Conservation (phyloP, 2,329 filamentous ascomycete genomes). For the Aspergillus tamarii region DNA sequence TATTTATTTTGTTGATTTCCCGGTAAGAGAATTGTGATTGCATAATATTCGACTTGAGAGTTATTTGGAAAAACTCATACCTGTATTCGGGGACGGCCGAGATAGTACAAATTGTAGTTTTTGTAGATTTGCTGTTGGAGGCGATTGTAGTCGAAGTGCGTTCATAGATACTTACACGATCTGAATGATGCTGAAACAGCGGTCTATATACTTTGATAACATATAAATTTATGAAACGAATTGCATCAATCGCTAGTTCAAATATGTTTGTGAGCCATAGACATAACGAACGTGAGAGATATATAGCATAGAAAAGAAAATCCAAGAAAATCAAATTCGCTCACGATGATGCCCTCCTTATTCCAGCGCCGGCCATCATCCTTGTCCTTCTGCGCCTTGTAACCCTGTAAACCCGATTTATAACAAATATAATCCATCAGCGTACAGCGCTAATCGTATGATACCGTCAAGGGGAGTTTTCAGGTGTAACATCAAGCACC, state of each 20-base stretch:
- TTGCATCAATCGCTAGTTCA: not conserved
- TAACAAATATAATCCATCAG: not conserved
- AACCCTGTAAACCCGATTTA: not conserved
- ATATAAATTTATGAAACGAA: not conserved
- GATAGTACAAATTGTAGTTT: not conserved
- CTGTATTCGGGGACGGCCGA: not conserved
- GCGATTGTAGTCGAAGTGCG: not conserved
- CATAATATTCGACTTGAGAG: not conserved
- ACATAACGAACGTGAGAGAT: not conserved
- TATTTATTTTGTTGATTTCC: not conserved
- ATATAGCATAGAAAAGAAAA: not conserved
- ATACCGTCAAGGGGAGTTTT: not conserved
- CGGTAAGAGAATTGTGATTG: not conserved
- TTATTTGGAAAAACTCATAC: not conserved
- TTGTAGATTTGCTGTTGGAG: not conserved
- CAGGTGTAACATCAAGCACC: not conserved
- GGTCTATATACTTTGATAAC: not conserved
- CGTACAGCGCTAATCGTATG: not conserved
- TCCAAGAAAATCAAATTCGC: not conserved
- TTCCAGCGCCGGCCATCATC: constrained; percentile 1
- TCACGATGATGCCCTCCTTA: not conserved
- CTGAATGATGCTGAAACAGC: not conserved
- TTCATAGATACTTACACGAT: not conserved
- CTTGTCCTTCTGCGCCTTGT: not conserved
- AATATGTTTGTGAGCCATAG: not conserved